Base-by-base conservation (phyloP, 345 rosid genomes). In the Acer negundo region DNA sequence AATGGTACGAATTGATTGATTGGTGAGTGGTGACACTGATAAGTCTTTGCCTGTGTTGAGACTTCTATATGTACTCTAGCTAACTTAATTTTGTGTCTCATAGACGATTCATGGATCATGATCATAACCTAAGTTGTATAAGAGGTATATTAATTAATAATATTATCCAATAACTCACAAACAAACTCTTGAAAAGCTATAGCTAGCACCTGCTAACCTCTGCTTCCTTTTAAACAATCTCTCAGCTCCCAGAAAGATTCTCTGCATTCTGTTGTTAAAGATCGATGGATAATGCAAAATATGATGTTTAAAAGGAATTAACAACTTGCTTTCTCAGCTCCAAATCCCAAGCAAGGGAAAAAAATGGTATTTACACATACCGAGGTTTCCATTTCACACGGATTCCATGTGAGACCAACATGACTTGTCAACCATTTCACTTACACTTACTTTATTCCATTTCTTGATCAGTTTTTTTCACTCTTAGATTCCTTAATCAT, bases 281-380 rank as follows among this genome's bases (percentile, higher is more conserved):
- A 28, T 28, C 2, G 31, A 28, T 28, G 31, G 31, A 28, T 28
- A 28, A 28, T 4, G 46, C 10, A 44, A 47, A 59, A 23, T 40
- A 76, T 56, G 42, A 20, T 69, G 28, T 62, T 51, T 53, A 56
- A 38, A 62, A 19, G 15, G 72, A 64, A 56, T 59, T 59, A 59
- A 59, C 79, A 80, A 72, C 70, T 77, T 65, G 80, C 74, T 55
- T 53, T 55, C 71, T 51, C 47, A 35, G 20, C 67, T 64, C 63
- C 83, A 69, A 77, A 77, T 80, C 80, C 81, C 23, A 79, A 68
- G 72, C 79, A 74, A 63, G 58, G 58, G 72, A 28, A 24, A 69
- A 11, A 35, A 19, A 26, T 47, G 26, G 23, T 66, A 42, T 75
- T 71, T 55, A 67, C 58, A 65, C 69, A 31, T 42, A 62, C 73